These are phyloP conservation scores for Rauvolfia tetraphylla DNA, from an alignment of 257 asterid species.

Conservation along the genomic window DNA sequence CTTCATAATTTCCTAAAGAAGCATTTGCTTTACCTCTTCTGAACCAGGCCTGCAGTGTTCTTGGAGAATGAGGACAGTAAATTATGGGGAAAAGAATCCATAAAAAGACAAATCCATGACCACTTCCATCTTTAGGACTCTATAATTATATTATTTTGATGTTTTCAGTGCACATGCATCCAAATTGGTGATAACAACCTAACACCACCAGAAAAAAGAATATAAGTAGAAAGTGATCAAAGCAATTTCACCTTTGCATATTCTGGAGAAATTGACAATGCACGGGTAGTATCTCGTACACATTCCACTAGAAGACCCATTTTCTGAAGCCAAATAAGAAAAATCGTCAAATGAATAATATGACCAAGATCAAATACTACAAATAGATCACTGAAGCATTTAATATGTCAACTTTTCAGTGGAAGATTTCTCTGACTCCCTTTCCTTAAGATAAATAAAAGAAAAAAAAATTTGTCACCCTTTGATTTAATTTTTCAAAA, in stretches of 20 bases:
- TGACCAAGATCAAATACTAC: neutral
- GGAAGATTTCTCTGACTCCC: neutral
- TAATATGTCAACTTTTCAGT: neutral
- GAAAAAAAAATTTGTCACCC: neutral
- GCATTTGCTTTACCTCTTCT: conserved; percentile 83
- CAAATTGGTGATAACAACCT: neutral
- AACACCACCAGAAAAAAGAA: neutral
- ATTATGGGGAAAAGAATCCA: neutral
- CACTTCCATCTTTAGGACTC: neutral
- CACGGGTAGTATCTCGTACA: conserved; percentile 65
- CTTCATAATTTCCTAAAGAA: conserved; percentile 60
- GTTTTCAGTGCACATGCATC: neutral
- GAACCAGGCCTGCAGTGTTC: conserved; percentile 72
- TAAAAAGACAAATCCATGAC: neutral
- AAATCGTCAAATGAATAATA: neutral
- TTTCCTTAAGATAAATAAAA: neutral
- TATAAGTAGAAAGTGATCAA: conserved; percentile 12
- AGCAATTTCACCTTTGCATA: conserved; percentile 65
- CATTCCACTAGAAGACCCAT: conserved; percentile 66
- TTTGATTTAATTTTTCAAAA: neutral
- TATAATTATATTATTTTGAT: neutral
- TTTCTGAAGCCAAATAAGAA: conserved; percentile 48
- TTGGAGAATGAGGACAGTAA: conserved; percentile 18
- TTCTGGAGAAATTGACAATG: conserved; percentile 55
- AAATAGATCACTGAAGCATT: neutral